Evolutionary conservation across 805 yeast species (phyloP).

Genomic region (Wickerhamiella slavikovae): DNA sequence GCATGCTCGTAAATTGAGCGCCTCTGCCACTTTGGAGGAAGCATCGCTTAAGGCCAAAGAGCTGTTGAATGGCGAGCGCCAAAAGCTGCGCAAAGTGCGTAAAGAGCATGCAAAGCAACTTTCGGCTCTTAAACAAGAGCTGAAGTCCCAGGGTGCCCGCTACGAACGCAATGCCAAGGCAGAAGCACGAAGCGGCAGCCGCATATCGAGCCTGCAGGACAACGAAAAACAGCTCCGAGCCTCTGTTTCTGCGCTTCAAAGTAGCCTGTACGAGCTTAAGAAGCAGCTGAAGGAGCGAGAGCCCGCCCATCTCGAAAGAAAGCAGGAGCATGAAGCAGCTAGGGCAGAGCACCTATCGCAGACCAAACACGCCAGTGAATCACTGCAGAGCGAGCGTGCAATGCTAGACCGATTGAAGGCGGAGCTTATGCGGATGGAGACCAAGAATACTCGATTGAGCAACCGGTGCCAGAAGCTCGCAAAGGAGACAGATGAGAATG

Average conservation of each 20-base stretch:
- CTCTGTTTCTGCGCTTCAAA: too few species aligned
- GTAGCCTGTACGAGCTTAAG: too few species aligned
- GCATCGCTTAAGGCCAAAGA: constrained; percentile 44
- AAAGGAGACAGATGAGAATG: too few species aligned
- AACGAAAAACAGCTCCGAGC: constrained; percentile 19
- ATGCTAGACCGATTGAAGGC: too few species aligned
- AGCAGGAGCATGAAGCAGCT: too few species aligned
- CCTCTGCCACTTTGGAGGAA: constrained; percentile 42
- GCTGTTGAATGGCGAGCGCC: constrained; percentile 34
- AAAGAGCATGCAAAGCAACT: constrained; percentile 38
- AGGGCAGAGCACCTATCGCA: too few species aligned
- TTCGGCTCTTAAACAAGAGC: constrained; percentile 31
- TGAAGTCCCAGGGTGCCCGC: constrained; percentile 30
- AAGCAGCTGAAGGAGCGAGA: constrained; percentile 18
- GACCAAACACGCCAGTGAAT: too few species aligned
- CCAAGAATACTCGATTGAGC: too few species aligned
- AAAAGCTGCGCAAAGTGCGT: constrained; percentile 33
- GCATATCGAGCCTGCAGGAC: constrained; percentile 30
- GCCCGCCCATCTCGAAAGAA: too few species aligned
- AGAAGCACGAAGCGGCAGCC: constrained; percentile 35
- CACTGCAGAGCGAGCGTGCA: too few species aligned
- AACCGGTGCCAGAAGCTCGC: too few species aligned
- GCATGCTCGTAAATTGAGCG: constrained; percentile 24
- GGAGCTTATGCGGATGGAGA: too few species aligned
- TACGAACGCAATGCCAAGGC: constrained; percentile 28